Conservation (phyloP, 2,329 filamentous ascomycete species). For the Claviceps fusiformis region DNA sequence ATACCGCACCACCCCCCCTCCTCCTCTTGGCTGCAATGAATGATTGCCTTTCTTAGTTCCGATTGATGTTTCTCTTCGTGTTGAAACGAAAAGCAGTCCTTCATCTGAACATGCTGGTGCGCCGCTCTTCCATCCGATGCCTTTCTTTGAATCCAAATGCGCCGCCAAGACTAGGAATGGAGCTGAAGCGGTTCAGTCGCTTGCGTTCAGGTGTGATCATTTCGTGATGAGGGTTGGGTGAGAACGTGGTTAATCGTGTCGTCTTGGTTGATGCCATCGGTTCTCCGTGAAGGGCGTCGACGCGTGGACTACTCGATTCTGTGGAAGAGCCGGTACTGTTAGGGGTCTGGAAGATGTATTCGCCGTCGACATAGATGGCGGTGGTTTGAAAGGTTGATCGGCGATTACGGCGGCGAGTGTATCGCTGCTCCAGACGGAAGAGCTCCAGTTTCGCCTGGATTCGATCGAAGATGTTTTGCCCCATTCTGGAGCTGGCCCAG, state of each 20-base stretch:
- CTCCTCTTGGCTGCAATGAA: neutral
- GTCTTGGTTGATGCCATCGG: conserved; percentile 13
- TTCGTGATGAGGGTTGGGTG: conserved; percentile 13
- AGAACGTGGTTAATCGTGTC: conserved; percentile 6
- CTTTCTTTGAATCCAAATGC: conserved; percentile 21
- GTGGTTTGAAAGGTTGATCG: conserved; percentile 82
- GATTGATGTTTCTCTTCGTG: neutral
- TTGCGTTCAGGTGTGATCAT: conserved; percentile 26
- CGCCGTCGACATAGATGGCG: conserved; percentile 86
- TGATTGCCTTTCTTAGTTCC: neutral
- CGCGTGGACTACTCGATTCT: conserved; percentile 24
- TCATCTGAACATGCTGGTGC: conserved; percentile 26
- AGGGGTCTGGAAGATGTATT: conserved; percentile 71
- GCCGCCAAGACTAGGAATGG: conserved; percentile 39
- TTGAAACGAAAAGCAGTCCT: neutral
- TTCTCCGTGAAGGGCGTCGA: conserved; percentile 25
- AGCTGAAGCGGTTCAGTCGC: conserved; percentile 40
- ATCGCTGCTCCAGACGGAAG: conserved; percentile 88
- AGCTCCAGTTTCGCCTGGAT: conserved; percentile 67
- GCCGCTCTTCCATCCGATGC: conserved; percentile 25
- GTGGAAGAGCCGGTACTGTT: conserved; percentile 43
- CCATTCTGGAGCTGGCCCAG: conserved; percentile 23
- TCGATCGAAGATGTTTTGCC: conserved; percentile 40
- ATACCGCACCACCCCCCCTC: too few relatives aligned
- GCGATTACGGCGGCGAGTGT: conserved; percentile 75